These are phyloP conservation scores for Narthecium ossifragum DNA, from an alignment of 106 monocot genomes.

Conservation along the genomic window DNA sequence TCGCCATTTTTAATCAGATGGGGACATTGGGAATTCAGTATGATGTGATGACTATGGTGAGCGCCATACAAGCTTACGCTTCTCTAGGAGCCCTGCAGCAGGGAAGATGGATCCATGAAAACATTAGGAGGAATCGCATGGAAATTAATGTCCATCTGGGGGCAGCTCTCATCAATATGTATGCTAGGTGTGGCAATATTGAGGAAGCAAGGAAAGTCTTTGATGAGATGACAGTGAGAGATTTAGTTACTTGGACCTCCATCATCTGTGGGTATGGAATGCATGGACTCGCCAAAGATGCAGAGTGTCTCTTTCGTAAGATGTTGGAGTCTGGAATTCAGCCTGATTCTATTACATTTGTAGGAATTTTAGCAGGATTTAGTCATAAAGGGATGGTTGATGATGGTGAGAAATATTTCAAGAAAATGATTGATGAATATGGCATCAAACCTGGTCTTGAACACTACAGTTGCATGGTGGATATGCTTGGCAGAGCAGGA, in stretches of 20 bases:
- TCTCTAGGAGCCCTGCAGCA: constrained; percentile 29
- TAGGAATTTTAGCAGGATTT: constrained; percentile 37
- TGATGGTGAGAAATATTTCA: constrained; percentile 23
- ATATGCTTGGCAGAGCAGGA: constrained; percentile 49
- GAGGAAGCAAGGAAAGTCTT: constrained; percentile 26
- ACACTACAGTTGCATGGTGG: constrained; percentile 42
- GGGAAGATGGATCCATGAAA: constrained; percentile 31
- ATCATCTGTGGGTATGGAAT: constrained; percentile 42
- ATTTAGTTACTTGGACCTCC: constrained; percentile 36
- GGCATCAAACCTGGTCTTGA: constrained; percentile 25
- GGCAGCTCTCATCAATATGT: constrained; percentile 40
- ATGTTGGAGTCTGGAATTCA: constrained; percentile 27
- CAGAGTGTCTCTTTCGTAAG: constrained; percentile 28
- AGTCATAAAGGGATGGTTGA: constrained; percentile 38
- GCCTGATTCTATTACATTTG: constrained; percentile 33
- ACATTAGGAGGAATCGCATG: constrained; percentile 8
- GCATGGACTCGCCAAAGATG: constrained; percentile 35
- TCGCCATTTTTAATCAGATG: constrained; percentile 31
- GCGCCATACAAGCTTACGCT: constrained; percentile 35
- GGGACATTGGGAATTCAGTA: constrained; percentile 12
- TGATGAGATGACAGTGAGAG: constrained; percentile 19
- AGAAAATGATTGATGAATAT: constrained; percentile 30
- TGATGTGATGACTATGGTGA: constrained; percentile 42
- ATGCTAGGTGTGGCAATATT: constrained; percentile 32
- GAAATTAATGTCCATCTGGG: constrained; percentile 22